Conservation (phyloP, 768 basidiomycete species). For the Tylopilus intermedius region DNA sequence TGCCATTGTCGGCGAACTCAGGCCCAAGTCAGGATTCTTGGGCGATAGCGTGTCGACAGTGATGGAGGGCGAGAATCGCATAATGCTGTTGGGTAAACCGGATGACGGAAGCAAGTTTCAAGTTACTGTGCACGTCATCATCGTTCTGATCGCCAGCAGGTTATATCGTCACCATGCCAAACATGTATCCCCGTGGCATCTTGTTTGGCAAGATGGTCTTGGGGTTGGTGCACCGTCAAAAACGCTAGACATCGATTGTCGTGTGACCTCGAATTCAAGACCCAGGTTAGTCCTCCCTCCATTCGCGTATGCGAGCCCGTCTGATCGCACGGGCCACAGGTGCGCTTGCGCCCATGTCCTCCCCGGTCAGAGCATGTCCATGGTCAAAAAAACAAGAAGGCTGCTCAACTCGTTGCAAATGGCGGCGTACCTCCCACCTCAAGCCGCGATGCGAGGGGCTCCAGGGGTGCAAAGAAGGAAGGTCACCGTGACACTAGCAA, state of each 20-base stretch:
- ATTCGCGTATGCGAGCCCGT: not conserved
- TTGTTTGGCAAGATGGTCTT: constrained; percentile 92
- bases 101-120: constrained; percentile 75
- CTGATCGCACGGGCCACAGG: constrained; percentile 45
- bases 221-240: constrained; percentile 84
- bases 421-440: constrained; percentile 32
- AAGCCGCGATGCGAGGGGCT: constrained; percentile 27
- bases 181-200: constrained; percentile 91
- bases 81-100: constrained; percentile 74
- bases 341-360: constrained; percentile 92
- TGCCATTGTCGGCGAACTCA: constrained; percentile 84
- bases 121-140: constrained; percentile 1
- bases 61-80: constrained; percentile 95
- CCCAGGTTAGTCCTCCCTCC: constrained; percentile 54
- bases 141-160: constrained; percentile 38
- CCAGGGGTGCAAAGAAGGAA: constrained; percentile 37
- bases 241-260: constrained; percentile 70
- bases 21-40: constrained; percentile 93
- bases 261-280: constrained; percentile 95
- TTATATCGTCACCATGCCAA: constrained; percentile 92
- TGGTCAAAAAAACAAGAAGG: constrained; percentile 97
- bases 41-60: constrained; percentile 94
- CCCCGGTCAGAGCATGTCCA: constrained; percentile 89
- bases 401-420: constrained; percentile 65
- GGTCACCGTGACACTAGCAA: constrained; percentile 24